These are phyloP conservation scores for Sporothrix brasiliensis DNA, from an alignment of 2,329 filamentous ascomycete species.

Conservation along the genomic window DNA sequence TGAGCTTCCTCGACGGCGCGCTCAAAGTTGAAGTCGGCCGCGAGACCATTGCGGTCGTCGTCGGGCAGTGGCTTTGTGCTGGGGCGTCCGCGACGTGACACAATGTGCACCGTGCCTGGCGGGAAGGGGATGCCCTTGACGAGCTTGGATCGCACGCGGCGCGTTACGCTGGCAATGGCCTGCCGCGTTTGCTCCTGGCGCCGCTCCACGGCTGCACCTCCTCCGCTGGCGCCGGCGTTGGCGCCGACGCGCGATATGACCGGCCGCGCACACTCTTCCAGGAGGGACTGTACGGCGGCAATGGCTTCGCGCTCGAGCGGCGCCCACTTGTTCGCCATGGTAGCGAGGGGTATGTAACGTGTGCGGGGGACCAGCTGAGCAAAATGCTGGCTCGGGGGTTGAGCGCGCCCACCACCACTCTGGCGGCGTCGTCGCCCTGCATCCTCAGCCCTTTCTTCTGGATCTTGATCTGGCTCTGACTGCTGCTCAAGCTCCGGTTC, in stretches of 20 bases:
- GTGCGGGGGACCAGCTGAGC: constrained; percentile 56
- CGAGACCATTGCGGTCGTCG: constrained; percentile 46
- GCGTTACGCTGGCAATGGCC: constrained; percentile 58
- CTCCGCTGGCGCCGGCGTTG: constrained; percentile 22
- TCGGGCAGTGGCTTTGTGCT: constrained; percentile 37
- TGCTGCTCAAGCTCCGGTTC: background rate
- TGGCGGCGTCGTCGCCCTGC: background rate
- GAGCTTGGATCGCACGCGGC: constrained; percentile 61
- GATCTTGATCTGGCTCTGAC: background rate
- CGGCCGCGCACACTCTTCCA: constrained; percentile 63
- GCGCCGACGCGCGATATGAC: constrained; percentile 61
- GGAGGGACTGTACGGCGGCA: constrained; percentile 57
- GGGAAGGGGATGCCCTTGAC: constrained; percentile 68
- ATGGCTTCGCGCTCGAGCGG: constrained; percentile 59
- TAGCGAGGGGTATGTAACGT: constrained; percentile 61
- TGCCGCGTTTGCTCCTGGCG: constrained; percentile 58
- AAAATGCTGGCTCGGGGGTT: constrained; percentile 41
- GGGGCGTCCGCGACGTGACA: background rate
- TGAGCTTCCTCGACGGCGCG: constrained; percentile 63
- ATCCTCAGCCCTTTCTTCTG: background rate
- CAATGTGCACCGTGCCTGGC: constrained; percentile 42
- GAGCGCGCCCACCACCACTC: background rate
- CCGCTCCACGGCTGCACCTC: constrained; percentile 39
- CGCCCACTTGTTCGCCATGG: constrained; percentile 70
- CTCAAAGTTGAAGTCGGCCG: constrained; percentile 67